phyloP scores from a whole-genome alignment of 106 monocot species.

The Xerophyta viscosa region DNA sequence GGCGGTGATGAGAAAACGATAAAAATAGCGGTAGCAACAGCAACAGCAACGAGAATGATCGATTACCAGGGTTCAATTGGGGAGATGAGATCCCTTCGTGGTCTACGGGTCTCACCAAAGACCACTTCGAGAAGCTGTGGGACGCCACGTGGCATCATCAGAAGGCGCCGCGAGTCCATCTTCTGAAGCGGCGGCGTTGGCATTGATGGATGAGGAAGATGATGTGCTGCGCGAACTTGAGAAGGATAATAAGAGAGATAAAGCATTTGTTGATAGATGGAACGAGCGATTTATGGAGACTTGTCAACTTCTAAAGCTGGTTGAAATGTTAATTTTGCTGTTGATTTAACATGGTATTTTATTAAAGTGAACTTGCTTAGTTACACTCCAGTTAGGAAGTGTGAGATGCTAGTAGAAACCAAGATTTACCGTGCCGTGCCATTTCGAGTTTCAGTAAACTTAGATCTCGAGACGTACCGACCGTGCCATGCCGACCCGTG shows the following conservation, averaged over 20 bases:
- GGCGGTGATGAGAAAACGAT: too few relatives aligned
- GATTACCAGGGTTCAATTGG: constrained; percentile 41
- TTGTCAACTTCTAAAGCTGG: constrained; percentile 62
- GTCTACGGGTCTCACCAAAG: constrained; percentile 79
- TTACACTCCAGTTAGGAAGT: not conserved
- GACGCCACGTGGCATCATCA: constrained; percentile 15
- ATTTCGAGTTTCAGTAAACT: too few relatives aligned
- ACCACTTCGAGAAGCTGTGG: constrained; percentile 60
- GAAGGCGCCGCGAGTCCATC: not conserved
- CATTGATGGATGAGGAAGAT: constrained; percentile 43
- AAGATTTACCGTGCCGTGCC: not conserved
- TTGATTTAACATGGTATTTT: too few relatives aligned
- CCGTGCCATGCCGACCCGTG: too few relatives aligned
- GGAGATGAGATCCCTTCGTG: constrained; percentile 52
- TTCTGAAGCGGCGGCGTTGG: constrained; percentile 1
- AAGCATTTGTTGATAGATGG: constrained; percentile 67
- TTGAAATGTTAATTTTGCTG: not conserved
- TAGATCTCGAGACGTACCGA: too few relatives aligned
- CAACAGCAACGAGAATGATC: constrained; percentile 3
- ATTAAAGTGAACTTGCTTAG: too few relatives aligned
- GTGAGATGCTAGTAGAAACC: too few relatives aligned
- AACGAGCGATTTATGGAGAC: constrained; percentile 57
- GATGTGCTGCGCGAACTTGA: constrained; percentile 34
- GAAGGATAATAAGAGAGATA: constrained; percentile 30
- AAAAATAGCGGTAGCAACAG: constrained; percentile 6